Evolutionary conservation across 2,329 filamentous ascomycete genomes (phyloP).

Genomic region (Nannizziopsis arthrosporioides): DNA sequence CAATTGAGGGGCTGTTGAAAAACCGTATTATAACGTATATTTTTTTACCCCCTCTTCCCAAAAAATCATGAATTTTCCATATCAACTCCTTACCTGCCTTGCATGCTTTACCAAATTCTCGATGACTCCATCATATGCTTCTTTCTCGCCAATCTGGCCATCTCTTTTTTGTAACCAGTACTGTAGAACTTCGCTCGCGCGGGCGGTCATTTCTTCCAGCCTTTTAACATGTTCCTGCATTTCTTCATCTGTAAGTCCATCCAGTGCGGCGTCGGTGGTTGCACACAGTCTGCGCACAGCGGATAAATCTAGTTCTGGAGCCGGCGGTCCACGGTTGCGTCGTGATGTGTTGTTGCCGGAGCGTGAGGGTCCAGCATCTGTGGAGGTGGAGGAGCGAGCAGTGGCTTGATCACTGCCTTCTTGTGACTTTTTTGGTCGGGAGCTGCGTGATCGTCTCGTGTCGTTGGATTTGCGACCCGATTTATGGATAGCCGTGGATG

Average conservation of each 20-base stretch:
- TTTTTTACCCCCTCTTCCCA: too few relatives aligned
- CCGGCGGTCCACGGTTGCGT: slow-evolving; percentile 43
- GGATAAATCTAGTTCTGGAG: slow-evolving; percentile 67
- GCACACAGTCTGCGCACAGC: slow-evolving; percentile 65
- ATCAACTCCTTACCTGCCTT: slow-evolving; percentile 65
- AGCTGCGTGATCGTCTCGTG: slow-evolving; percentile 19
- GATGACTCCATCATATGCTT: slow-evolving; percentile 92
- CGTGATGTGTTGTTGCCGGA: slow-evolving; percentile 21
- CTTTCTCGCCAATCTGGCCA: slow-evolving; percentile 77
- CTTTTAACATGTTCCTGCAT: slow-evolving; percentile 58
- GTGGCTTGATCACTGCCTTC: slow-evolving; percentile 8
- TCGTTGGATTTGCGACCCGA: slow-evolving; percentile 42
- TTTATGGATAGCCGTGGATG: slow-evolving; percentile 32
- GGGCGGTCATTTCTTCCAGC: slow-evolving; percentile 57
- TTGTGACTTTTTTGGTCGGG: slow-evolving; percentile 11
- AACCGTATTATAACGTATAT: too few relatives aligned
- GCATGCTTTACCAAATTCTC: slow-evolving; percentile 91
- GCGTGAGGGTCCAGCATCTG: slow-evolving; percentile 22
- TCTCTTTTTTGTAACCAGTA: slow-evolving; percentile 83
- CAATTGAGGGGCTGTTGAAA: too few relatives aligned
- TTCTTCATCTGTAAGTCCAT: slow-evolving; percentile 67
- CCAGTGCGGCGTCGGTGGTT: slow-evolving; percentile 72
- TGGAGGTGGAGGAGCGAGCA: slow-evolving; percentile 18
- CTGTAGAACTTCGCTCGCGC: slow-evolving; percentile 64
- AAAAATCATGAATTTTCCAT: not conserved